These are phyloP conservation scores for Puccinellia tenuiflora DNA, from an alignment of 176 grass and related monocot species.

Conservation along the genomic window DNA sequence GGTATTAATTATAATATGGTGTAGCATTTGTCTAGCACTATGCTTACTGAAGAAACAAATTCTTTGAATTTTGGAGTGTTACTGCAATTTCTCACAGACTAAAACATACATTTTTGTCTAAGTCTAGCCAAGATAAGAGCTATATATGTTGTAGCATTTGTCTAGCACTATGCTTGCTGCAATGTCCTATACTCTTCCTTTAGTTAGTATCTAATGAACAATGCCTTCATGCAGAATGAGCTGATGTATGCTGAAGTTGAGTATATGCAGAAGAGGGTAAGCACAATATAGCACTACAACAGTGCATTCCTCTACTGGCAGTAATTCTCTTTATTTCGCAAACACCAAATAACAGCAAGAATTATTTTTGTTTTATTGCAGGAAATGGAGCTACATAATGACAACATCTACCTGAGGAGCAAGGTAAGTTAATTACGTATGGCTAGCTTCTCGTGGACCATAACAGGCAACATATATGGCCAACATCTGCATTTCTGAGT, in stretches of 20 bases:
- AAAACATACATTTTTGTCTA: too few species aligned
- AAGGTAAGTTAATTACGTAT: slow-evolving; percentile 41
- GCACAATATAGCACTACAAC: not conserved
- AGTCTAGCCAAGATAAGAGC: slow-evolving; percentile 86
- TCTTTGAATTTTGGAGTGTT: too few species aligned
- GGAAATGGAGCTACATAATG: slow-evolving; percentile 65
- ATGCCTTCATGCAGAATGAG: slow-evolving; percentile 59
- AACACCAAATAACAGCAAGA: not conserved
- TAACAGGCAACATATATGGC: not conserved
- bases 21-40: not conserved
- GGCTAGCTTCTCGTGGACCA: not conserved
- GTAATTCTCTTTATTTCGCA: not conserved
- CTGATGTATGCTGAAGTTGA: slow-evolving; percentile 57
- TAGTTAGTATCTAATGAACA: not conserved
- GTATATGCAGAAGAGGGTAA: slow-evolving; percentile 65
- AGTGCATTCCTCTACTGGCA: not conserved
- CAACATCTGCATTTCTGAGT: not conserved
- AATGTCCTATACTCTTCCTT: not conserved
- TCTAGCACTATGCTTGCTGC: not conserved
- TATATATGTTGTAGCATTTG: slow-evolving; percentile 1
- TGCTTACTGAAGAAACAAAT: too few species aligned
- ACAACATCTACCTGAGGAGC: slow-evolving; percentile 63
- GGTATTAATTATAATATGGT: slow-evolving; percentile 38
- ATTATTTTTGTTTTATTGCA: slow-evolving; percentile 5
- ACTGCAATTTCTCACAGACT: too few species aligned